phyloP scores from a whole-genome alignment of 352 stramenopile species.

The Pilasporangium apinafurcum region DNA sequence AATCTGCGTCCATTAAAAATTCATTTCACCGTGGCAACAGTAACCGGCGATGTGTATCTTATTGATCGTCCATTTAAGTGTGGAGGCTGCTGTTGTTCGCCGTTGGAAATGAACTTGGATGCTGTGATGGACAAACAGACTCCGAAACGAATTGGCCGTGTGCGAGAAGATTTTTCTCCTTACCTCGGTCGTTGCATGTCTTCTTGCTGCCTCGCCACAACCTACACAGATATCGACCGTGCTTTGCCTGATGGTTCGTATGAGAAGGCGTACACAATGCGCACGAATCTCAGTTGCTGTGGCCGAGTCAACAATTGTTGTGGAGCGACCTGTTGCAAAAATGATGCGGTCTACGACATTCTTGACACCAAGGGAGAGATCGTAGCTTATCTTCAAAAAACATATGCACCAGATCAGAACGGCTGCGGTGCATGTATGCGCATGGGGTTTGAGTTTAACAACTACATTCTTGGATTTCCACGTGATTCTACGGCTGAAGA shows the following conservation, averaged over 20 bases:
- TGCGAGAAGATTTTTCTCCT: constrained; percentile 49
- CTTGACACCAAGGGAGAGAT: constrained; percentile 44
- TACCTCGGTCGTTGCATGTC: constrained; percentile 35
- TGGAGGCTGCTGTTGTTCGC: constrained; percentile 26
- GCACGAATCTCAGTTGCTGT: constrained; percentile 48
- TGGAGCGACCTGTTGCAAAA: constrained; percentile 50
- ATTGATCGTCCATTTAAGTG: constrained; percentile 28
- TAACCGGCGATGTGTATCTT: constrained; percentile 40
- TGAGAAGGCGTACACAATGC: constrained; percentile 44
- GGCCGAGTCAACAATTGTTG: constrained; percentile 66
- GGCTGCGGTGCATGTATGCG: constrained; percentile 24
- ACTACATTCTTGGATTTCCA: constrained; percentile 60
- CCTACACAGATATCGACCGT: constrained; percentile 60
- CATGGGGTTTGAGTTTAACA: constrained; percentile 34
- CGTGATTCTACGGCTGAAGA: constrained; percentile 42
- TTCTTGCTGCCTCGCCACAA: constrained; percentile 42
- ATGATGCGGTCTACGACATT: constrained; percentile 63
- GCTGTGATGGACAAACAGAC: constrained; percentile 10
- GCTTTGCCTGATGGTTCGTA: constrained; percentile 40
- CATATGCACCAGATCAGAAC: constrained; percentile 20
- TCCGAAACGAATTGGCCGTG: constrained; percentile 28
- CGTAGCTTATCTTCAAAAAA: constrained; percentile 48
- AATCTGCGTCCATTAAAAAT: constrained; percentile 32
- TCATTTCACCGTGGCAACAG: constrained; percentile 31
- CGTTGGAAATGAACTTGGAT: constrained; percentile 37